Conservation (phyloP, 73 alveolate genomes). For the Uronychia binucleata region DNA sequence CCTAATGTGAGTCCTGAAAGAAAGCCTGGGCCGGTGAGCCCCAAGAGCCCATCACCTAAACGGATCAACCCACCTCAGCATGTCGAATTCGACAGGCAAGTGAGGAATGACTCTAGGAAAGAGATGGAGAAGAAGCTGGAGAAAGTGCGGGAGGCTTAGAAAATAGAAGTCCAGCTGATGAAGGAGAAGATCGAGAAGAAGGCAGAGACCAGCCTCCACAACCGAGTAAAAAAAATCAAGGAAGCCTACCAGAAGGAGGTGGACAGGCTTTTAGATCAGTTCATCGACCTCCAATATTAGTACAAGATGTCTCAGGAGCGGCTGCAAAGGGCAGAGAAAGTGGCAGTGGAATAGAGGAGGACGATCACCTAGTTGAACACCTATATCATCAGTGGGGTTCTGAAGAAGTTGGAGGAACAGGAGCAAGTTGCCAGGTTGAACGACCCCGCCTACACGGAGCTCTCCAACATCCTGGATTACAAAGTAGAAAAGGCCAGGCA, state of each 20-base stretch:
- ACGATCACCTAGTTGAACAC: background rate
- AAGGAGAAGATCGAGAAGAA: background rate
- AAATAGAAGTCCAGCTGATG: background rate
- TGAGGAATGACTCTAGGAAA: background rate
- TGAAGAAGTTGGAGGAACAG: background rate
- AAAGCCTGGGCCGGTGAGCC: no score
- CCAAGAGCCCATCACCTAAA: no score
- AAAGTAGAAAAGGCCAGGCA: no score
- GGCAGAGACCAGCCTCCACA: background rate
- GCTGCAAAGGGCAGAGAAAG: background rate
- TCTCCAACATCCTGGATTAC: background rate
- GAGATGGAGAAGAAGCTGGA: background rate
- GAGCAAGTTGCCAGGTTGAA: background rate
- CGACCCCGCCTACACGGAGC: background rate
- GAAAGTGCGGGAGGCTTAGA: background rate
- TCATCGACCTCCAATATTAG: background rate
- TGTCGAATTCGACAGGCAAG: no score
- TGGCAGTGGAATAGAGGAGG: background rate
- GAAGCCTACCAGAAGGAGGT: background rate
- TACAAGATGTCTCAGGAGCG: background rate
- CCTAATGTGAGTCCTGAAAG: no score
- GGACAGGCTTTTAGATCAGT: background rate
- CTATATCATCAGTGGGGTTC: background rate
- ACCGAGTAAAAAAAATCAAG: background rate
- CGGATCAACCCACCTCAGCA: no score